Evolutionary conservation across 768 basidiomycete species (phyloP).

Genomic region (Dioszegia crocea): DNA sequence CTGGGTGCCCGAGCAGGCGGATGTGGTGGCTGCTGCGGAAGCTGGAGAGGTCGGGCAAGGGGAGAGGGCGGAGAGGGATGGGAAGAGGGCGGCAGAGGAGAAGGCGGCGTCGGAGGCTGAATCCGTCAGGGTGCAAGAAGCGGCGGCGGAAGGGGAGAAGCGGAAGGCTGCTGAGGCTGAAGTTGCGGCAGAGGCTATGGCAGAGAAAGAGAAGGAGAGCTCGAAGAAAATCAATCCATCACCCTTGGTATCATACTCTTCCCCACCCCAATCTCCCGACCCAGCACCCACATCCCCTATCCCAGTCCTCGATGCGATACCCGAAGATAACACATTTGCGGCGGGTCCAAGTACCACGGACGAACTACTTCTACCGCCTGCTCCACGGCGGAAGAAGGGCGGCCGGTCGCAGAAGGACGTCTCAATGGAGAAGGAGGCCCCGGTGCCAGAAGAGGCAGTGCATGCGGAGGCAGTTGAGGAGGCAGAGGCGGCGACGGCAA

Average conservation of each 20-base stretch:
- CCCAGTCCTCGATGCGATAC: too few relatives aligned
- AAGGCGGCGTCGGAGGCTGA: background rate
- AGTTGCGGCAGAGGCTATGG: background rate
- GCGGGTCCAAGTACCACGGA: background rate
- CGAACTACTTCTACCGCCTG: background rate
- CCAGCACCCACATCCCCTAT: too few relatives aligned
- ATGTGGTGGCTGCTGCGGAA: conserved; percentile 19
- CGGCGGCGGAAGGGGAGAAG: background rate
- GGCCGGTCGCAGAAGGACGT: too few relatives aligned
- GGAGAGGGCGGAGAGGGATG: conserved; percentile 12
- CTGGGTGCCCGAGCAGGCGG: conserved; percentile 32
- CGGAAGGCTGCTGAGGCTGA: background rate
- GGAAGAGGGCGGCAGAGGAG: conserved; percentile 6
- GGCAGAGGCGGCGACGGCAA: too few relatives aligned
- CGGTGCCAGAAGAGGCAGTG: too few relatives aligned
- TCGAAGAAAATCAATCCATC: background rate
- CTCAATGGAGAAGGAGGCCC: too few relatives aligned
- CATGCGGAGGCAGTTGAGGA: too few relatives aligned
- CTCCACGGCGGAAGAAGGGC: too few relatives aligned
- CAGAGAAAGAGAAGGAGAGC: background rate
- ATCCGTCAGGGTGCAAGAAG: conserved; percentile 1
- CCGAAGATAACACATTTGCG: background rate
- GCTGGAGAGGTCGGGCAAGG: conserved; percentile 14
- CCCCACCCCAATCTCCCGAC: too few relatives aligned
- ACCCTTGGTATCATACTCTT: too few relatives aligned